Conservation (phyloP, 75 land plant species). For the Larix kaempferi region DNA sequence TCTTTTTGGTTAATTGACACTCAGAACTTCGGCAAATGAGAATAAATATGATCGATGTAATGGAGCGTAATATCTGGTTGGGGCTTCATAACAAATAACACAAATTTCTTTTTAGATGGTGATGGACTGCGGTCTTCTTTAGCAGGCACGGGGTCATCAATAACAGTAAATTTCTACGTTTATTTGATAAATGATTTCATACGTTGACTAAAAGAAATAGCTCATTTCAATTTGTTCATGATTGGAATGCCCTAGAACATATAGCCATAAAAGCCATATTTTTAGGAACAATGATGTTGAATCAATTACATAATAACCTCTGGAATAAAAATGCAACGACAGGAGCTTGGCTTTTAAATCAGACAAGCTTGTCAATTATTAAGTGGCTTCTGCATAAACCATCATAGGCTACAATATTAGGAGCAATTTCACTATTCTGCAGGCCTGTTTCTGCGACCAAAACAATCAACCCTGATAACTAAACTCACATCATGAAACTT, state of each 20-base stretch:
- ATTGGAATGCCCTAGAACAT: background rate
- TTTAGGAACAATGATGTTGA: background rate
- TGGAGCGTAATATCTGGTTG: too few species aligned
- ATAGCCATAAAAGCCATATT: background rate
- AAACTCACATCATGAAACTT: background rate
- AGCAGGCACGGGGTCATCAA: background rate
- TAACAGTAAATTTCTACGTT: background rate
- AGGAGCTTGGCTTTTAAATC: background rate
- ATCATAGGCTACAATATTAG: background rate
- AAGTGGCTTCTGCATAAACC: background rate
- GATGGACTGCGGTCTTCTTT: background rate
- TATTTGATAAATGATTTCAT: too few species aligned
- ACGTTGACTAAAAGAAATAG: background rate
- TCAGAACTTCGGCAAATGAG: too few species aligned
- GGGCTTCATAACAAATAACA: too few species aligned
- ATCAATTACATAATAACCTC: background rate
- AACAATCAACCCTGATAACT: background rate
- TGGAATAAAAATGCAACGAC: background rate
- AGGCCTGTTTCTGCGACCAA: background rate
- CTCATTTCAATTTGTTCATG: background rate
- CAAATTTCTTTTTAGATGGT: too few species aligned
- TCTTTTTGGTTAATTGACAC: too few species aligned
- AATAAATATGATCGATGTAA: too few species aligned
- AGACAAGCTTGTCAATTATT: constrained; percentile 4
- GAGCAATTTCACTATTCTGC: background rate